Percentiles rank a stretch among this genome's conserved stretches.
Evolutionary conservation across 306 rosid species (phyloP).

Genomic region (Argentina anserina): DNA sequence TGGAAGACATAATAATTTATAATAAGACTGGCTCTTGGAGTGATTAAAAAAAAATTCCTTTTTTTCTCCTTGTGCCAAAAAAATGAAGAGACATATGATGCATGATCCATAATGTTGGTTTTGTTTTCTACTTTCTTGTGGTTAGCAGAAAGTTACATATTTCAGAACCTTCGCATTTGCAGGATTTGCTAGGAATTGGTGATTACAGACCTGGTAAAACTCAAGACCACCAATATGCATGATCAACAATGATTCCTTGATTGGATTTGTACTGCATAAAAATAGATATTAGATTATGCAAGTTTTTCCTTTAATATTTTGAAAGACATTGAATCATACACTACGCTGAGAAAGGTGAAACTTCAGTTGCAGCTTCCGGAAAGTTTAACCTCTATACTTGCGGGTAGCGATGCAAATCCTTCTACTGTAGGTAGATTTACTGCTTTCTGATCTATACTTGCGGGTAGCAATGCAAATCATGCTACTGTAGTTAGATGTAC

Average conservation of each 20-base stretch:
- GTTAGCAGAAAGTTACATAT: not conserved
- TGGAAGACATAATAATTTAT: not conserved
- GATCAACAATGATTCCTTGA: not conserved
- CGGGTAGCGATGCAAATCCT: not conserved
- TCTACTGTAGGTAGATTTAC: not conserved
- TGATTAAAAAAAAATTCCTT: conserved; percentile 1
- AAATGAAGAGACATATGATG: not conserved
- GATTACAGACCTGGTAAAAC: conserved; percentile 76
- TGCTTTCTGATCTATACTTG: not conserved
- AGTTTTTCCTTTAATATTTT: not conserved
- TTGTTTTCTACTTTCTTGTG: not conserved
- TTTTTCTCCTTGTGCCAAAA: not conserved
- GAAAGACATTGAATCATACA: not conserved
- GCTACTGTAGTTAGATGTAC: not conserved
- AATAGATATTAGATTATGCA: not conserved
- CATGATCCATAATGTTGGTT: not conserved
- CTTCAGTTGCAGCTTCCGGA: not conserved
- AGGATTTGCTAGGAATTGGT: conserved; percentile 95
- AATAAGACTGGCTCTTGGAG: not conserved
- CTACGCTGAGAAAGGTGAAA: not conserved
- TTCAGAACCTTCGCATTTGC: conserved; percentile 20
- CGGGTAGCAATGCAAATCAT: not conserved
- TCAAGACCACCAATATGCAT: conserved; percentile 37
- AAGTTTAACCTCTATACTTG: conserved; percentile 6
- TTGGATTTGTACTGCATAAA: not conserved